Conservation (phyloP, 2,329 filamentous ascomycete genomes). For the Neoarthrinium moseri region DNA sequence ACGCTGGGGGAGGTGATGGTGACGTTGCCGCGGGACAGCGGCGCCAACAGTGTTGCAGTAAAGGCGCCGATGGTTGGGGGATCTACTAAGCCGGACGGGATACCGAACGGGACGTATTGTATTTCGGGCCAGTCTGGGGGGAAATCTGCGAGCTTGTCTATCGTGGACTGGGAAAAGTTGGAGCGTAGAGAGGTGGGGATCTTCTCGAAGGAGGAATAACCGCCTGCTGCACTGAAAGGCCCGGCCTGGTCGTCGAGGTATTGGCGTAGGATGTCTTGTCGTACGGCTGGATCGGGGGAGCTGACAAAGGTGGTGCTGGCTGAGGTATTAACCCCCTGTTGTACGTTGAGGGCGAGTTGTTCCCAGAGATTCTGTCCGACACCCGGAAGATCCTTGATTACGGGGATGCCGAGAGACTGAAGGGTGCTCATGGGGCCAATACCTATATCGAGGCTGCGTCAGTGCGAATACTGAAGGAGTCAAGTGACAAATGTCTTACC, state of each 20-base stretch:
- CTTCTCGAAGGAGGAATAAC: too few species aligned
- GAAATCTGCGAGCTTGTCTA: conserved; percentile 52
- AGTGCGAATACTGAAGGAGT: not conserved
- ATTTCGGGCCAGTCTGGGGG: conserved; percentile 13
- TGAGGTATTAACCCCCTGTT: conserved; percentile 24
- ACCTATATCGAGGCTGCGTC: conserved; percentile 31
- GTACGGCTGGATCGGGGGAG: conserved; percentile 19
- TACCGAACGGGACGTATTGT: conserved; percentile 3
- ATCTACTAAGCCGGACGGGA: not conserved
- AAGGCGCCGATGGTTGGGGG: conserved; percentile 13
- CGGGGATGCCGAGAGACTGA: not conserved
- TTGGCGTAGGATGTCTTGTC: conserved; percentile 10
- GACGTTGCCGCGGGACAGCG: conserved; percentile 36
- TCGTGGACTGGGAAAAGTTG: conserved; percentile 8
- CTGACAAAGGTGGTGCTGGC: not conserved
- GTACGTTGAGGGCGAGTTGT: conserved; percentile 19
- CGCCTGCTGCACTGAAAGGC: too few species aligned
- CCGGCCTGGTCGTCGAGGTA: not conserved
- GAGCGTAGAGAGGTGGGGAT: conserved; percentile 18
- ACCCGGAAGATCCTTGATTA: conserved; percentile 9
- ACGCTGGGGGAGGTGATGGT: conserved; percentile 30
- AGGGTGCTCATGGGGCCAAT: conserved; percentile 27
- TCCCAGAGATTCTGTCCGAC: conserved; percentile 10
- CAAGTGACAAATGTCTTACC: not conserved
- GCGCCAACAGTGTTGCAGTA: conserved; percentile 34